Base-by-base conservation (phyloP, 805 yeast species). In the Yarrowia keelungensis region DNA sequence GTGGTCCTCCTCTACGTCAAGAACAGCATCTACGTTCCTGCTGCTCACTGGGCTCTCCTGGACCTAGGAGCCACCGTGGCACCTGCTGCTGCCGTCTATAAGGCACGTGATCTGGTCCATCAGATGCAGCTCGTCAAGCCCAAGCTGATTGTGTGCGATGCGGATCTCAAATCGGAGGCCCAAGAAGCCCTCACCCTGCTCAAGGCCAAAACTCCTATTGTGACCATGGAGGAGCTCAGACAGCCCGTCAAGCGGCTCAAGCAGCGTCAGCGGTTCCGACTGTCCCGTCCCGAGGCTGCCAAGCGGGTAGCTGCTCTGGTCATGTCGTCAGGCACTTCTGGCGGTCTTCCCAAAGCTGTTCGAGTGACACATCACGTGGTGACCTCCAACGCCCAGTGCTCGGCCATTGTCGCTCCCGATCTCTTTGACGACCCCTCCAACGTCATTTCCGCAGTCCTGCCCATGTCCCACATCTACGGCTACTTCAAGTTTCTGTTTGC, bases 301-400 rank as follows among this genome's bases (percentile, higher is more conserved):
- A 59, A 59, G 35, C 65, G 65, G 19, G 65, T 62, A 0, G 78
- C 77, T 1, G 75, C 75, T 69, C 74, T 73, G 71, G 73, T 76
- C 71, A 75, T 76, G 69, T 76, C 78, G 2, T 72, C 75, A 1
- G 79, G 79, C 14, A 78, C 81, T n/a, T 73, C 79, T 11, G 94
- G 95, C 64, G 83, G 86, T 47, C 51, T 59, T 3, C 92, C 95
- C 71, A 90, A 90, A 80, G 95, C 94, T 73, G 96, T 89, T 36
- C 85, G 87, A 26, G 80, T 89, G 70, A 83, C 86, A 39, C 93
- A 90, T 72, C 76, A 75, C 56, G 87, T 86, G 71, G 81, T 85
- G 15, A 79, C 79, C 14, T 75, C 83, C 36, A 81, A 81, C 68
- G 72, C 76, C 3, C 62, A 73, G 86, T 86, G 54, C 10, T 59